phyloP scores from a whole-genome alignment of 1,284 basidiomycete species.

The Leccinum griseonigrum region DNA sequence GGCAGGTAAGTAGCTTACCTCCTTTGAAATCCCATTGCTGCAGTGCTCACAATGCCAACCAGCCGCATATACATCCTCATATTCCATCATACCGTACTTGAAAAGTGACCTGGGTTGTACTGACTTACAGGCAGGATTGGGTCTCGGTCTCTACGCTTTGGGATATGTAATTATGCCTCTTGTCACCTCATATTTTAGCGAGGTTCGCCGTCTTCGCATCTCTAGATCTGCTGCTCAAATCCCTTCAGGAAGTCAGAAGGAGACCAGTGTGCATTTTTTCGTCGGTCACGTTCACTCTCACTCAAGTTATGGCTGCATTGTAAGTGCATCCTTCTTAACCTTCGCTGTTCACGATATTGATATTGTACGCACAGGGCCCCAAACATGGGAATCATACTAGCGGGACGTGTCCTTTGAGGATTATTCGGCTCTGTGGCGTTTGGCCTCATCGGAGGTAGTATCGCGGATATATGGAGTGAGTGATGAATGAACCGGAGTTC shows the following conservation, averaged over 20 bases:
- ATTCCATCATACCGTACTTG: conserved; percentile 40
- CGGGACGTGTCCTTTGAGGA: conserved; percentile 24
- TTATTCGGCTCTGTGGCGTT: conserved; percentile 47
- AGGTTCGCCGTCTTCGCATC: conserved; percentile 22
- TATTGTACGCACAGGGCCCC: conserved; percentile 20
- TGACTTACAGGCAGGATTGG: conserved; percentile 35
- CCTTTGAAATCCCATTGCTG: neutral
- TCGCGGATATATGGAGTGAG: conserved; percentile 47
- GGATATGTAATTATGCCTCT: conserved; percentile 49
- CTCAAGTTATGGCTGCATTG: conserved; percentile 40
- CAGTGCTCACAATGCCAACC: conserved; percentile 7
- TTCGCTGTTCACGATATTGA: neutral
- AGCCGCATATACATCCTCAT: conserved; percentile 39
- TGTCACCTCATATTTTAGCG: conserved; percentile 45
- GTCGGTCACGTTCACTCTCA: conserved; percentile 36
- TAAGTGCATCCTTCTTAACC: conserved; percentile 23
- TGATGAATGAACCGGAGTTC: neutral
- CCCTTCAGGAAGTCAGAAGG: conserved; percentile 42
- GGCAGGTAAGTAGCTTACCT: conserved; percentile 6
- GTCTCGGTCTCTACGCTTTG: conserved; percentile 40
- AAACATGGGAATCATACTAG: conserved; percentile 24
- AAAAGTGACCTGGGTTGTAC: conserved; percentile 39
- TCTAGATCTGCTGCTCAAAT: neutral
- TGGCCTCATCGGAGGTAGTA: conserved; percentile 59
- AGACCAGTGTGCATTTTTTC: conserved; percentile 45